A percentile compares a stretch with the other conserved stretches of the same genome.
Evolutionary conservation across 257 asterid genomes (phyloP).

Genomic region (Solanum ossicruentum): DNA sequence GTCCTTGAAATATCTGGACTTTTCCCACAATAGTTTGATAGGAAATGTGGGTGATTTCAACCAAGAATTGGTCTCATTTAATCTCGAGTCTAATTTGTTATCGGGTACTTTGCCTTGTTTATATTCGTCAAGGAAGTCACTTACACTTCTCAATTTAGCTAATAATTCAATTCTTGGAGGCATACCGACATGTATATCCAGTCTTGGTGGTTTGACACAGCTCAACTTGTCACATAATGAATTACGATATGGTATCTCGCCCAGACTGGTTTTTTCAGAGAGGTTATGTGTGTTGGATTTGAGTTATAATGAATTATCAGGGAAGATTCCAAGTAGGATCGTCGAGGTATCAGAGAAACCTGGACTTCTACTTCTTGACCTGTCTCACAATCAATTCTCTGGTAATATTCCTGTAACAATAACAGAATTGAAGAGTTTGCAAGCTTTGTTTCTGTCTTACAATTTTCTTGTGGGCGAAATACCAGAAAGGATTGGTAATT

Average conservation of each 20-base stretch:
- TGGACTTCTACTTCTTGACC: constrained; percentile 56
- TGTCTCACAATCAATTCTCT: constrained; percentile 55
- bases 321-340: constrained; percentile 48
- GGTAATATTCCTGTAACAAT: constrained; percentile 57
- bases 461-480: constrained; percentile 65
- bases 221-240: constrained; percentile 69
- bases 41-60: constrained; percentile 47
- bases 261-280: constrained; percentile 63
- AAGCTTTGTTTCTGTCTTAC: constrained; percentile 69
- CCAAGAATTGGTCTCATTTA: constrained; percentile 42
- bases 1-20: constrained; percentile 44
- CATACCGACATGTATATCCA: constrained; percentile 68
- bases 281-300: constrained; percentile 49
- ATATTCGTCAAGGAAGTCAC: constrained; percentile 34
- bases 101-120: constrained; percentile 83
- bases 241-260: constrained; percentile 66
- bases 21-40: constrained; percentile 50
- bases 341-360: constrained; percentile 49
- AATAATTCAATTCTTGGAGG: constrained; percentile 75
- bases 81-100: constrained; percentile 46
- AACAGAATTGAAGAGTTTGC: constrained; percentile 72
- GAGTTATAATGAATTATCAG: constrained; percentile 69
- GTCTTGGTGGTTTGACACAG: constrained; percentile 33
- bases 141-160: constrained; percentile 56
- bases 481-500: constrained; percentile 76